Percentiles rank a stretch among this genome's conserved stretches.
phyloP scores from a whole-genome alignment of 441 rosid genomes.

The Aleurites moluccanus region DNA sequence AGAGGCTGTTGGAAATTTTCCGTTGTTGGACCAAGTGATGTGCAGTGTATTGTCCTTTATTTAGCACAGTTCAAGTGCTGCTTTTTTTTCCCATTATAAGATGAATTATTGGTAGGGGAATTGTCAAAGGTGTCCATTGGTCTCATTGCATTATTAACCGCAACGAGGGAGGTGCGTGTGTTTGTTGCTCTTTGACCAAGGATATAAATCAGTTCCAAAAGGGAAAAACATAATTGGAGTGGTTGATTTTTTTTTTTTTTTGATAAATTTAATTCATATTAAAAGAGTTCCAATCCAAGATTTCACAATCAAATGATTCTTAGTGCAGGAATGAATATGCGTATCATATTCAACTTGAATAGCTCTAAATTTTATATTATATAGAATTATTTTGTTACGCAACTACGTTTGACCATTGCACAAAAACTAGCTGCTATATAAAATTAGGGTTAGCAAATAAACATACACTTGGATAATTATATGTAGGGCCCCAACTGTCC shows the following conservation, averaged over 20 bases:
- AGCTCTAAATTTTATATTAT: too few relatives aligned
- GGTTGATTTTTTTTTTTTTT: too few relatives aligned
- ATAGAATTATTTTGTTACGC: too few relatives aligned
- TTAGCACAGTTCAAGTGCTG: too few relatives aligned
- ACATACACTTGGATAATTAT: background rate
- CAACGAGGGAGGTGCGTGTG: background rate
- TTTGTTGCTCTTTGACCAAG: background rate
- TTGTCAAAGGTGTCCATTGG: background rate
- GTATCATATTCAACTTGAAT: too few relatives aligned
- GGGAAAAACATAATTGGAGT: too few relatives aligned
- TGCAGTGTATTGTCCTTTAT: background rate
- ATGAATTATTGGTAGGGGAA: conserved; percentile 4
- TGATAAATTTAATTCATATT: too few relatives aligned
- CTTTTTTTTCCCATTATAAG: background rate
- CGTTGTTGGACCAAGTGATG: background rate
- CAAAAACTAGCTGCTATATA: background rate
- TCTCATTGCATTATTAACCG: background rate
- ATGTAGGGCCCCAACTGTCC: background rate
- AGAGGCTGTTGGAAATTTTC: background rate
- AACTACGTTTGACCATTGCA: background rate
- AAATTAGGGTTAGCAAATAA: too few relatives aligned
- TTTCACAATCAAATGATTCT: too few relatives aligned
- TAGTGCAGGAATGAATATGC: too few relatives aligned
- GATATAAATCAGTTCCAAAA: too few relatives aligned
- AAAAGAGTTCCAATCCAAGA: too few relatives aligned